Evolutionary conservation across 1,139 yeast species (phyloP), one percentile per base, ranked within the genome.

Genomic region (Taphrina communis): DNA sequence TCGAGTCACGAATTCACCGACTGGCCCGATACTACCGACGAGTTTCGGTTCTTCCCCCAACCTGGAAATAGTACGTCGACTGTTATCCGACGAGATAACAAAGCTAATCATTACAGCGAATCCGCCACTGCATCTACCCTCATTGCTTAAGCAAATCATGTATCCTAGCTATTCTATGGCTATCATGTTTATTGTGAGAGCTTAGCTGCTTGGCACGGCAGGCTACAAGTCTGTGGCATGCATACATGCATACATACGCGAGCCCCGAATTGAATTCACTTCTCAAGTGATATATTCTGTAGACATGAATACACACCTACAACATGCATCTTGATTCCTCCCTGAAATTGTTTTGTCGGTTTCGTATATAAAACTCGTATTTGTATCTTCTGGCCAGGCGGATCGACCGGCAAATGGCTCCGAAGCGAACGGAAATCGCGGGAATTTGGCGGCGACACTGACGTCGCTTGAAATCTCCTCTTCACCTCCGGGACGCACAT

Each of bases 1-100:
- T 95, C 82, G 99, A 94, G 87, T 93, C 98, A 76, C 92, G 99
- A 91, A 94, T 94, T 86, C 99, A 94, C 96, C 94, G 99, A 89
- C 90, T 94, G 83, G 97, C 99, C 78, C 91, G 99, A 21, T 70
- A 70, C 70, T 70, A 70, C 68, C 66, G 65, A 46, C 66, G 60
- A 51, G 69, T 52, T 17, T 65, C 68, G 12, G 70, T 70, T 56
- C 68, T 67, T 31, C 70, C 71, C 11, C 70, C 70, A 31, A 69
- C 71, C 68, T 67, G 72, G 69, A 69, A 71, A 65, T 94, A 89
- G 96, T 99, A 95, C 86, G 93, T 99, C 78, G 82, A 48, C 62
- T 50, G 53, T 57, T 62, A 35, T 41, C 51, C 41, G 50, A 63
- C 31, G 17, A 70, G 48, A 12, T 51, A 62, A n/a, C 62, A 48